phyloP scores from a whole-genome alignment of 768 basidiomycete species.

The Lentinula guzmanii region DNA sequence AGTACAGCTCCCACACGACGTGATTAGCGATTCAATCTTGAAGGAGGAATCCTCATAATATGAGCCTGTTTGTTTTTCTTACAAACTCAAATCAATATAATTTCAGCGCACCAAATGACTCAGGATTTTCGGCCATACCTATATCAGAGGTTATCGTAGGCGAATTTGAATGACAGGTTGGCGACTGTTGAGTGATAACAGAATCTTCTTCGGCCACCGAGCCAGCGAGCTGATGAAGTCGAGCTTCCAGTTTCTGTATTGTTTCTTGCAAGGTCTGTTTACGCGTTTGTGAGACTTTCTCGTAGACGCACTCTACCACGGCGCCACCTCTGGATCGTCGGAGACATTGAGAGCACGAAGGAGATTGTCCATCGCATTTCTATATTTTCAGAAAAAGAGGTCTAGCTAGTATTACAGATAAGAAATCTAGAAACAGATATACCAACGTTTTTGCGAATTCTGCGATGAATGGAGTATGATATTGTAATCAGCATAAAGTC shows the following conservation, averaged over 20 bases:
- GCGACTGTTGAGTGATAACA: constrained; percentile 10
- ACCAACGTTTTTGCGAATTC: background rate
- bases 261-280: constrained; percentile 29
- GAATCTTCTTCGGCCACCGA: constrained; percentile 14
- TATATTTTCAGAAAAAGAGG: constrained; percentile 9
- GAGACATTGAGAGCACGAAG: constrained; percentile 32
- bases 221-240: constrained; percentile 29
- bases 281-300: constrained; percentile 27
- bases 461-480: background rate
- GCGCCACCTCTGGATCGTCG: constrained; percentile 21
- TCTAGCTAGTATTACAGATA: background rate
- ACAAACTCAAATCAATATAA: background rate
- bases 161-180: background rate
- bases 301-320: constrained; percentile 41
- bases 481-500: no score
- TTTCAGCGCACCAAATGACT: background rate
- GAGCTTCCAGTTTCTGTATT: constrained; percentile 26
- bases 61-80: background rate
- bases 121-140: background rate
- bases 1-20: background rate
- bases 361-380: constrained; percentile 35
- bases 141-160: no score
- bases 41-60: background rate
- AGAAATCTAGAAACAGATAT: background rate
- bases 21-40: background rate